These are phyloP conservation scores for Penicillium sp. DNA, from an alignment of 2,329 filamentous ascomycete species.

Conservation along the genomic window DNA sequence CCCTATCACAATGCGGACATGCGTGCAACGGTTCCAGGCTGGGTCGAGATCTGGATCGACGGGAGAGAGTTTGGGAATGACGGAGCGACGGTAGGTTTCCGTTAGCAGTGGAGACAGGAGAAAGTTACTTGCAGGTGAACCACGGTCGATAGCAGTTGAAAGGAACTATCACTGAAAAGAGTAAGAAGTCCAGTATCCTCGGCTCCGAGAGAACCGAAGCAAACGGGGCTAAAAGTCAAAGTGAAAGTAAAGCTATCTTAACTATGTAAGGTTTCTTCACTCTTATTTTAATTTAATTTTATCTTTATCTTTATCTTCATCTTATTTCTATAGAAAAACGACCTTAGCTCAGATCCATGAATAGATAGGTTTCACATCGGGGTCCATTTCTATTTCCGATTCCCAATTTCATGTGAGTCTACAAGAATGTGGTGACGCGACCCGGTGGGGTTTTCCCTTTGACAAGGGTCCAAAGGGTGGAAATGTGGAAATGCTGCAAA, in stretches of 20 bases:
- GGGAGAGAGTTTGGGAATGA: slow-evolving; percentile 17
- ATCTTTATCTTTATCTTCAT: no score
- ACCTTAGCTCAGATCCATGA: no score
- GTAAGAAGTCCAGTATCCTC: background rate
- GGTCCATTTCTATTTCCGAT: no score
- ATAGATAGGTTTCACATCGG: no score
- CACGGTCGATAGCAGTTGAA: slow-evolving; percentile 8
- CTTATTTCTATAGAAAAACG: no score
- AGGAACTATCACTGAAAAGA: background rate
- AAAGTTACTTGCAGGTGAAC: background rate
- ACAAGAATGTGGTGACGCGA: background rate
- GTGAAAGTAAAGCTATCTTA: no score
- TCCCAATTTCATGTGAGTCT: background rate
- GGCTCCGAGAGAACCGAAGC: no score
- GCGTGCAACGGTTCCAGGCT: slow-evolving; percentile 4
- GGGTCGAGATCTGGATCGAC: slow-evolving; percentile 23
- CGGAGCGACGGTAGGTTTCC: slow-evolving; percentile 5
- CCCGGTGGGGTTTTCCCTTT: background rate
- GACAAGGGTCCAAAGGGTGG: background rate
- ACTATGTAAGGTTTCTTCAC: no score
- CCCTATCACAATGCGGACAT: slow-evolving; percentile 1
- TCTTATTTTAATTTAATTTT: no score
- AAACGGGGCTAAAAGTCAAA: background rate
- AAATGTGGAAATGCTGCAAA: no score
- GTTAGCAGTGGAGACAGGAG: background rate